These are phyloP conservation scores for Populus euphratica DNA, from an alignment of 345 rosid genomes.

Conservation along the genomic window DNA sequence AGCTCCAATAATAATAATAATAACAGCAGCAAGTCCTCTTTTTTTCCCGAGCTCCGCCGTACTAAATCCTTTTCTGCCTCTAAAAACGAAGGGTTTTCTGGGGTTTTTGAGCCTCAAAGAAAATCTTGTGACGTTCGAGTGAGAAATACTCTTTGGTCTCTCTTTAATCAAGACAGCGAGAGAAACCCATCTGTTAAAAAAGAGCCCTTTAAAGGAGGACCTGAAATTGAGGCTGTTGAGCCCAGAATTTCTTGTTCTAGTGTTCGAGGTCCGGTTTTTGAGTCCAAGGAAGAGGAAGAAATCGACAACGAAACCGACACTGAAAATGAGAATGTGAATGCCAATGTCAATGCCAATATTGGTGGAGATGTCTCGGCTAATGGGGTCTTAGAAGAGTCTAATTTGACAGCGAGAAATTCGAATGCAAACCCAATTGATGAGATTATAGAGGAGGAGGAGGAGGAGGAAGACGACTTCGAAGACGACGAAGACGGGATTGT, in stretches of 20 bases:
- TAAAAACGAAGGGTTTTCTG: conserved; percentile 83
- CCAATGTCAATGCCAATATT: conserved; percentile 27
- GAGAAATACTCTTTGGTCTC: conserved; percentile 72
- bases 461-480: conserved; percentile 23
- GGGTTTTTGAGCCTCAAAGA: conserved; percentile 90
- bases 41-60: conserved; percentile 83
- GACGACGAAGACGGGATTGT: conserved; percentile 22
- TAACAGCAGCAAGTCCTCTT: conserved; percentile 19
- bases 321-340: conserved; percentile 23
- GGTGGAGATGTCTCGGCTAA: neutral
- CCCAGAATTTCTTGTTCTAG: conserved; percentile 42
- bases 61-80: conserved; percentile 90
- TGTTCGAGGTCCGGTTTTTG: conserved; percentile 39
- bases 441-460: conserved; percentile 47
- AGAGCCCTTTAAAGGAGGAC: conserved; percentile 18
- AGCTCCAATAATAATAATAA: neutral
- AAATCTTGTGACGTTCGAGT: conserved; percentile 93
- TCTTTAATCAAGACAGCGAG: conserved; percentile 66
- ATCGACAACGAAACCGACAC: conserved; percentile 35
- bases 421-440: conserved; percentile 42
- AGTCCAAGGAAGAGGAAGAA: conserved; percentile 51
- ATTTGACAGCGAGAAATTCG: conserved; percentile 31
- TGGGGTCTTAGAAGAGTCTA: conserved; percentile 42
- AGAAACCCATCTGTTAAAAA: conserved; percentile 31
- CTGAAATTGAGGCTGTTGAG: conserved; percentile 31